Base-by-base conservation (phyloP, 2,329 filamentous ascomycete species). In the Elsinoe ampelina region DNA sequence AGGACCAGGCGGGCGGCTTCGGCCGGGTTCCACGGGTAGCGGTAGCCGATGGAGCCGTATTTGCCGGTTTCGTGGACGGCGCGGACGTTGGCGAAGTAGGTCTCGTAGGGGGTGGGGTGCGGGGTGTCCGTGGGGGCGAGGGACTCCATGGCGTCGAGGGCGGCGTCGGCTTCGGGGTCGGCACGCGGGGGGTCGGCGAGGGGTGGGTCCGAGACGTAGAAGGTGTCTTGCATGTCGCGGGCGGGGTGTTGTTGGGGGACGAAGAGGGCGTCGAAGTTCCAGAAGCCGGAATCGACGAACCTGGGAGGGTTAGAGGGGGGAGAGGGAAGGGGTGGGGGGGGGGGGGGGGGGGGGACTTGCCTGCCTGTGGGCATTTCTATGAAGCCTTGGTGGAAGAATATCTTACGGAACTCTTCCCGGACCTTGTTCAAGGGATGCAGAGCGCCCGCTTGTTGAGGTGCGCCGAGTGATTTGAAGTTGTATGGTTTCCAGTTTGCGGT, bases 361-460 rank as follows among this genome's bases (percentile, higher is more conserved):
- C 88, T 83, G 74, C 87, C 86, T 51, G 92, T 96, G 12, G 91
- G 88, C 93, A 98, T 97, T 77, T 98, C 93, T 67, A 92, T 85
- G 76, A 97, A 98, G 55, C 92, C 93, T 85, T 95, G 95, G 71
- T 95, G 90, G 75, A 98, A 97, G 83, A 98, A 98, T 70, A 98
- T 96, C 69, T 93, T 87, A 58, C 93, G 81, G 80, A 98, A 95
- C 74, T 97, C 93, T 66, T 89, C 82, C 64, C 93, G 86, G 65
- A 97, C 92, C 78, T 97, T 97, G 76, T 90, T 96, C 63, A 98
- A 61, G 3, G 76, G 76, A 65, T 78, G 76, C 61, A 78, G 62
- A 36, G 74, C 72, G 58, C 75, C 75, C 15, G 73, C 68, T 57
- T 74, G 69, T 76, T 68, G 85, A 42, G 83, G 68, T 80, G 86